Base-by-base conservation (phyloP, 2,329 filamentous ascomycete genomes). In the Cadophora malorum region DNA sequence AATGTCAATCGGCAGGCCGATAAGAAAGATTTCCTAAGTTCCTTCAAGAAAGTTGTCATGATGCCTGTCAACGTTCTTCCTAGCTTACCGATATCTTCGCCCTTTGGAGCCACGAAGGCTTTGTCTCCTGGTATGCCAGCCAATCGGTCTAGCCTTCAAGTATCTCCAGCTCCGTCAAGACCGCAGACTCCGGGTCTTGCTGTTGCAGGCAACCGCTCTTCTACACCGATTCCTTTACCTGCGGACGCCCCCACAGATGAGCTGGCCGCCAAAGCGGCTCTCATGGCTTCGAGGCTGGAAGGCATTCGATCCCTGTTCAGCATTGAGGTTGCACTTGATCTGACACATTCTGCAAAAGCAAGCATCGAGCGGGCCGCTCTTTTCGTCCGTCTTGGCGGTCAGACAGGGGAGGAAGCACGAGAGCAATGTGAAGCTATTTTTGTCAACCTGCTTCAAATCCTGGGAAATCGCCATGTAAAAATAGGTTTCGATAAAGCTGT, bases 21-120 rank as follows among this genome's bases (percentile, higher is more conserved):
- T 71, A 99, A 99, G 81, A 93, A 94, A 73, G 96, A 99, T 78
- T 99, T 99, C 75, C 78, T 99, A 69, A 96, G 90, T 56, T 97
- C 94, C 0, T 99, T 99, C 84, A 97, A 94, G 77, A 98, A 98
- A 79, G 96, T 99, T 9, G 92, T 99, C 72, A 97, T 99, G 94
- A 96, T 97, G 90, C 96, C 96, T 1, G 95, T 99, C 60, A 97
- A 93, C 63, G 95, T 94, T 9, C 83, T 98, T 4, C 92, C 93
- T 1, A 90, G 86, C 58, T 87, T 93, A 49, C 83, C 86, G 6
- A 81, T 87, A 61, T 82, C 83, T 9, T 87, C 83, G 12, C 73
- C 85, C 65, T 92, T 88, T 76, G 84, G 81, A 7, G 41, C 64
- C 69, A 80, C 79, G 45, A 77, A 65, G 41, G 47, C 66, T 28